Percentiles rank a stretch among this genome's conserved stretches.
These are phyloP conservation scores for Boletus rubroflammeus DNA, from an alignment of 768 basidiomycete genomes.

Conservation along the genomic window DNA sequence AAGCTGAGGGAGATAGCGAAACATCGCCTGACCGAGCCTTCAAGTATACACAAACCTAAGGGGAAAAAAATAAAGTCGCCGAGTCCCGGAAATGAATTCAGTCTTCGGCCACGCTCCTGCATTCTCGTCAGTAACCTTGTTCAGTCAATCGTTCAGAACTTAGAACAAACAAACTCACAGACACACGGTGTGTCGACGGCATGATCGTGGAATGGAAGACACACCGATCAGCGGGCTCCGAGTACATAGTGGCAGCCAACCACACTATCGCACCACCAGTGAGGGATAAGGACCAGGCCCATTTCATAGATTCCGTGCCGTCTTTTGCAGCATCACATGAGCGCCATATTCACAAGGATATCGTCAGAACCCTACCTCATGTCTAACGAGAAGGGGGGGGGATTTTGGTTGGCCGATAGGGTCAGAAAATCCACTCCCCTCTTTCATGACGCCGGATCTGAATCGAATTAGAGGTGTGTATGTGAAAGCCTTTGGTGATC, in stretches of 20 bases:
- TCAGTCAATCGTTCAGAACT: background rate
- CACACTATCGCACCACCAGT: background rate
- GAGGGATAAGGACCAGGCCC: background rate
- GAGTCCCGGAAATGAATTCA: background rate
- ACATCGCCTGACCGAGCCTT: background rate
- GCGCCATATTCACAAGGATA: background rate
- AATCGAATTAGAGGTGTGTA: background rate
- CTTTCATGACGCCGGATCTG: background rate
- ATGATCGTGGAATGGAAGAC: constrained; percentile 2
- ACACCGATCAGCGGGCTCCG: background rate
- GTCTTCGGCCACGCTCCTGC: background rate
- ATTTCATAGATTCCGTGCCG: constrained; percentile 1
- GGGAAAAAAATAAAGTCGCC: background rate
- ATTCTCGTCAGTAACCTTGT: constrained; percentile 5
- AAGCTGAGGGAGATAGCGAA: background rate
- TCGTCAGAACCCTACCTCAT: constrained; percentile 3
- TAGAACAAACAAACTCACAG: background rate
- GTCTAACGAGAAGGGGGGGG: background rate
- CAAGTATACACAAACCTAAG: background rate
- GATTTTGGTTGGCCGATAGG: constrained; percentile 2
- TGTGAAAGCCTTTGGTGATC: background rate
- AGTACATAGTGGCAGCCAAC: background rate
- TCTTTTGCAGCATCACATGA: background rate
- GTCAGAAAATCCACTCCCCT: background rate
- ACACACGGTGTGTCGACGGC: background rate